Conservation (phyloP, 2,329 filamentous ascomycete species). For the Calycina marina region DNA sequence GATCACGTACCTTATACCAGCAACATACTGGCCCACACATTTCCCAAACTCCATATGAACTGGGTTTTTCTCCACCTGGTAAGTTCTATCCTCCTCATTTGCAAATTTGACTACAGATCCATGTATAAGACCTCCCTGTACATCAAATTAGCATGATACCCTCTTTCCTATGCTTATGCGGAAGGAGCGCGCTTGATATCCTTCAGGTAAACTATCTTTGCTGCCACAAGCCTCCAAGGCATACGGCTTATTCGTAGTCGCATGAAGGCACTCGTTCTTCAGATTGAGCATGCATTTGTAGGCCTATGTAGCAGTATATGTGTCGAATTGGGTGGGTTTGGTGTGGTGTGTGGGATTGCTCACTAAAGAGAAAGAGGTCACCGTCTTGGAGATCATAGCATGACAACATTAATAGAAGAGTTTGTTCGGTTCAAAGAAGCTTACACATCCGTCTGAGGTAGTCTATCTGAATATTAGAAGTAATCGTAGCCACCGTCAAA, state of each 20-base stretch:
- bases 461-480: too few species aligned
- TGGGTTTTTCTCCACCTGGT: constrained; percentile 53
- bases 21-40: too few species aligned
- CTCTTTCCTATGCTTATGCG: too few species aligned
- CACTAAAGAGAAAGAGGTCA: too few species aligned
- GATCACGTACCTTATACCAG: too few species aligned
- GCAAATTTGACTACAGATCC: constrained; percentile 56
- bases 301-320: constrained; percentile 25
- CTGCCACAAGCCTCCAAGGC: constrained; percentile 44
- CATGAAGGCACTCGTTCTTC: constrained; percentile 42
- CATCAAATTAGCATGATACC: too few species aligned
- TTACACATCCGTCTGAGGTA: too few species aligned
- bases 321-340: background rate
- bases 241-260: constrained; percentile 42
- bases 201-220: constrained; percentile 46
- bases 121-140: constrained; percentile 48
- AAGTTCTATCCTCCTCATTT: constrained; percentile 46
- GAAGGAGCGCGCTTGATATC: constrained; percentile 35
- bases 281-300: constrained; percentile 42
- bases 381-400: too few species aligned
- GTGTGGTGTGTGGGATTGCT: background rate
- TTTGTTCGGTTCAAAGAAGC: too few species aligned
- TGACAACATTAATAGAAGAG: too few species aligned
- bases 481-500: too few species aligned
- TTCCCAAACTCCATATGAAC: constrained; percentile 46